These are phyloP conservation scores for Neobulgaria alba DNA, from an alignment of 2,329 filamentous ascomycete species.

Conservation along the genomic window DNA sequence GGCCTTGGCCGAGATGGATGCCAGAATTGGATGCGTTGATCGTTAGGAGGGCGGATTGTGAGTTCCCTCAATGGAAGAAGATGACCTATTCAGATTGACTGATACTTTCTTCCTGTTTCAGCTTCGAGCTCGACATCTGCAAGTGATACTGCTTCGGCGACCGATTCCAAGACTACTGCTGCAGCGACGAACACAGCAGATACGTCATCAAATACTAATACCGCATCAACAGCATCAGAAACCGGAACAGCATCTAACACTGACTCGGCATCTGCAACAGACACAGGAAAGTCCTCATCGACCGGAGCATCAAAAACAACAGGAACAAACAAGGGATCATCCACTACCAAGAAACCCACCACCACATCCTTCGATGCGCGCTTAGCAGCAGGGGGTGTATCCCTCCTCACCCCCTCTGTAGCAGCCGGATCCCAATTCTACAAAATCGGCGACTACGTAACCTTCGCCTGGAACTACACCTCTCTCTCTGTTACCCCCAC, in stretches of 20 bases:
- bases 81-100: no score
- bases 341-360: conserved; percentile 3
- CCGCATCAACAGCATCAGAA: conserved; percentile 5
- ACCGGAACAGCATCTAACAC: conserved; percentile 3
- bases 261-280: background rate
- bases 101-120: no score
- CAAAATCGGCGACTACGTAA: conserved; percentile 51
- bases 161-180: no score
- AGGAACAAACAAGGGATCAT: conserved; percentile 4
- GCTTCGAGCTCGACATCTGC: no score
- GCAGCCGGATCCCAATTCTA: conserved; percentile 41
- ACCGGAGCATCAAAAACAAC: conserved; percentile 4
- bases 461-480: conserved; percentile 59
- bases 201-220: conserved; percentile 4
- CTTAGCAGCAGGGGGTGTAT: conserved; percentile 42
- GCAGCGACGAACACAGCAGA: conserved; percentile 2
- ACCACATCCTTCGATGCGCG: conserved; percentile 34
- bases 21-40: conserved; percentile 45
- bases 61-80: no score
- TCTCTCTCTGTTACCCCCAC: conserved; percentile 48
- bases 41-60: no score
- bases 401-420: conserved; percentile 43
- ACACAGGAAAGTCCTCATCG: conserved; percentile 3
- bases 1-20: conserved; percentile 49
- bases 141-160: no score